These are phyloP conservation scores for Alisma plantagoaquatica DNA, from an alignment of 106 monocot genomes.

Conservation along the genomic window DNA sequence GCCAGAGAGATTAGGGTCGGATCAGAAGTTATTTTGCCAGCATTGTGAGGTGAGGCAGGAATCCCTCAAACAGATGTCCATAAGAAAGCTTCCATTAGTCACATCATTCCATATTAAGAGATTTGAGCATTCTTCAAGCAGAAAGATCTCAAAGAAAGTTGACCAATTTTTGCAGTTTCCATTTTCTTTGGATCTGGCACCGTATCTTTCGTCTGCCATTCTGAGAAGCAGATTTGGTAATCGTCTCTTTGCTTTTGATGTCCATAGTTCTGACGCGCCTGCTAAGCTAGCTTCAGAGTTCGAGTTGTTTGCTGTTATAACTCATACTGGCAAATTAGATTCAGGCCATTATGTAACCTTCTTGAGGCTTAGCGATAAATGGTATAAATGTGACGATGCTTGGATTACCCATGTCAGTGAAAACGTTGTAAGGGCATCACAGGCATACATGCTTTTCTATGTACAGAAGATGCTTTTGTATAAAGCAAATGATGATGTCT, in stretches of 20 bases:
- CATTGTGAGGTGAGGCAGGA: slow-evolving; percentile 71
- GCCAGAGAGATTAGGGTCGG: slow-evolving; percentile 60
- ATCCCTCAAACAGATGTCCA: slow-evolving; percentile 84
- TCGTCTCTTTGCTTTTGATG: slow-evolving; percentile 36
- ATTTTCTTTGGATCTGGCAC: slow-evolving; percentile 53
- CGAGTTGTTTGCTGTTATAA: slow-evolving; percentile 85
- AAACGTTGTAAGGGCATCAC: slow-evolving; percentile 52
- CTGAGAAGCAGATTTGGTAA: slow-evolving; percentile 60
- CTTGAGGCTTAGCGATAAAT: slow-evolving; percentile 51
- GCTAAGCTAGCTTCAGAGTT: slow-evolving; percentile 44
- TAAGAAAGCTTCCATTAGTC: slow-evolving; percentile 67
- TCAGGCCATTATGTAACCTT: slow-evolving; percentile 80
- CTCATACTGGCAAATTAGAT: slow-evolving; percentile 67
- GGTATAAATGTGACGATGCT: no score
- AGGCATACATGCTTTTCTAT: slow-evolving; percentile 90
- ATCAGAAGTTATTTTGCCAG: slow-evolving; percentile 75
- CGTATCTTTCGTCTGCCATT: slow-evolving; percentile 62
- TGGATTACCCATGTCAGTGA: no score
- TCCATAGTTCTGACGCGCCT: slow-evolving; percentile 29
- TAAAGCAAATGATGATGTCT: slow-evolving; percentile 49
- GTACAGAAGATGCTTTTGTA: slow-evolving; percentile 55
- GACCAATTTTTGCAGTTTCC: slow-evolving; percentile 77
- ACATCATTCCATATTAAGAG: slow-evolving; percentile 76
- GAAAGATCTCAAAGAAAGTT: slow-evolving; percentile 62
- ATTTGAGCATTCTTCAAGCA: slow-evolving; percentile 57